These are phyloP conservation scores for Bruguiera parviflora DNA, from an alignment of 345 rosid species.

Conservation along the genomic window DNA sequence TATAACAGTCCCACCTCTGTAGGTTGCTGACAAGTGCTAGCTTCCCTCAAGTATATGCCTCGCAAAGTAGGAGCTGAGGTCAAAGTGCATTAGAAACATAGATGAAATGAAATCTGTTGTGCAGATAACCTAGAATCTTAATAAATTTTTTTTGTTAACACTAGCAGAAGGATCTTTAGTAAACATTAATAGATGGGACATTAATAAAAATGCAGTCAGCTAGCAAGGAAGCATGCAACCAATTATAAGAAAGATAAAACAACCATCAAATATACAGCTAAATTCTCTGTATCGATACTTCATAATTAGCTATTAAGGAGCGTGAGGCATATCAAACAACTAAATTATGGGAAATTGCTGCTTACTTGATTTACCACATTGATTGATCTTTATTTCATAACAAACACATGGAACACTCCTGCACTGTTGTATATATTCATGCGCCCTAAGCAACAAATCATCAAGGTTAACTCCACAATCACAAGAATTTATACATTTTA, in stretches of 20 bases:
- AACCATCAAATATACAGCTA: background rate
- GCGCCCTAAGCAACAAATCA: constrained; percentile 55
- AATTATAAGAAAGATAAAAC: background rate
- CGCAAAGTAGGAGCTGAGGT: constrained; percentile 72
- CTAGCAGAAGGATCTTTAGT: constrained; percentile 7
- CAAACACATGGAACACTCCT: constrained; percentile 53
- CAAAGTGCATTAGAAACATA: constrained; percentile 16
- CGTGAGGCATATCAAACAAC: background rate
- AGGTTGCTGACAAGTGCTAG: constrained; percentile 57
- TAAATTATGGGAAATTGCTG: constrained; percentile 7
- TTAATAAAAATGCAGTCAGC: background rate
- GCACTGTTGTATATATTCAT: constrained; percentile 61
- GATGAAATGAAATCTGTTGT: background rate
- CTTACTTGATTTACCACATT: constrained; percentile 81
- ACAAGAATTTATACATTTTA: constrained; percentile 13
- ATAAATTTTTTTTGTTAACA: background rate
- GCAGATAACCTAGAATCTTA: background rate
- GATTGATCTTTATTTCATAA: constrained; percentile 71
- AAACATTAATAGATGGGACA: background rate
- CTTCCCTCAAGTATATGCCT: constrained; percentile 91
- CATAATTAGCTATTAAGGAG: background rate
- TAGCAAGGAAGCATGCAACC: background rate
- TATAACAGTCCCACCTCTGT: constrained; percentile 58
- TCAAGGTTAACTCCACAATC: constrained; percentile 22
- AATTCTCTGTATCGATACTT: background rate